These are phyloP conservation scores for Candida railenensis DNA, from an alignment of 805 yeast species.

Conservation along the genomic window DNA sequence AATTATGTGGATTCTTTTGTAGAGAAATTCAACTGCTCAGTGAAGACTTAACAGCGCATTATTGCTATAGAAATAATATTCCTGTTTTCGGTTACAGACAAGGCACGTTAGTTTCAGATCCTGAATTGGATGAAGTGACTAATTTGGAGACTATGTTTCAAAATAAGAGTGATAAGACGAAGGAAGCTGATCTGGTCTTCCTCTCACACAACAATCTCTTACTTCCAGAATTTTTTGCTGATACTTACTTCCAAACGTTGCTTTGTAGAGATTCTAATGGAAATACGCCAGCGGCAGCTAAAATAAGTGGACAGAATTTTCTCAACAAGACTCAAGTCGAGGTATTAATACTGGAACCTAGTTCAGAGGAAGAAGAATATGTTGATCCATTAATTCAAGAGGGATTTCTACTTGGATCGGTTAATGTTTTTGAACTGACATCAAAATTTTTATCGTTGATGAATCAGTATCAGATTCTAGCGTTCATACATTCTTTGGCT, in stretches of 20 bases:
- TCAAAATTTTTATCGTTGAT: constrained; percentile 24
- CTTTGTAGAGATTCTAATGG: constrained; percentile 36
- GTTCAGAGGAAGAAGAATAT: constrained; percentile 2
- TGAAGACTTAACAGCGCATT: constrained; percentile 23
- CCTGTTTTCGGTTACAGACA: constrained; percentile 18
- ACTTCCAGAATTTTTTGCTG: constrained; percentile 35
- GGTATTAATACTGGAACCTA: constrained; percentile 5
- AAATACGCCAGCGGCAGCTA: constrained; percentile 31
- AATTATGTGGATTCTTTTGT: not conserved
- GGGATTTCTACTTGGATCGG: constrained; percentile 32
- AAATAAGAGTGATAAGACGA: constrained; percentile 1
- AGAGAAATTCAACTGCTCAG: constrained; percentile 5
- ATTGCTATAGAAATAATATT: constrained; percentile 15
- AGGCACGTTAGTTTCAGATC: constrained; percentile 19
- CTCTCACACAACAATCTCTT: constrained; percentile 34
- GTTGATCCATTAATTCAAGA: constrained; percentile 12
- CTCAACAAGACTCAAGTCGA: constrained; percentile 17
- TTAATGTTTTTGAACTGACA: constrained; percentile 22
- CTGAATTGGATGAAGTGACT: constrained; percentile 22
- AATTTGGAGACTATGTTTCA: not conserved
- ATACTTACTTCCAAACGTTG: constrained; percentile 34
- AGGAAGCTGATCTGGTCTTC: constrained; percentile 23
- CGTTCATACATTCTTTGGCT: constrained; percentile 18
- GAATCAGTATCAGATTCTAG: constrained; percentile 40
- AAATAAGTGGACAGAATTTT: constrained; percentile 31